Conservation (phyloP, 2,329 filamentous ascomycete genomes). For the Alternaria atra region DNA sequence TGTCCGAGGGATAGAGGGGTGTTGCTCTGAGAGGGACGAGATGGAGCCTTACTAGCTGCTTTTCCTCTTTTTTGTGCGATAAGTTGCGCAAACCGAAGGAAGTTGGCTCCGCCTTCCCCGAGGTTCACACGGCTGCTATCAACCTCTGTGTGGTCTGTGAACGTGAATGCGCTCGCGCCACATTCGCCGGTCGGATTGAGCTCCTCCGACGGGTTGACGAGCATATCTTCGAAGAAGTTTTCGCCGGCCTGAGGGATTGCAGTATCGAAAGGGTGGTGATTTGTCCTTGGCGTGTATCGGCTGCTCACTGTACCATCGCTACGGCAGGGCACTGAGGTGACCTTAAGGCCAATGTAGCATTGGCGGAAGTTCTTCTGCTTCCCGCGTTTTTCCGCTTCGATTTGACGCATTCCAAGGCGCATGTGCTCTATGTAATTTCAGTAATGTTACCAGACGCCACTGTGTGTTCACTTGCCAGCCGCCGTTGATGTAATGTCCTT, state of each 20-base stretch:
- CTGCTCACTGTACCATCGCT: background rate
- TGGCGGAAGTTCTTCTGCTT: conserved; percentile 16
- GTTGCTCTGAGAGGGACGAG: no score
- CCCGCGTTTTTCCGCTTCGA: background rate
- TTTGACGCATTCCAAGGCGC: background rate
- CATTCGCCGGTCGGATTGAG: background rate
- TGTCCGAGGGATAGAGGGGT: background rate
- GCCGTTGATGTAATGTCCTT: background rate
- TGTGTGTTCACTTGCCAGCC: conserved; percentile 2
- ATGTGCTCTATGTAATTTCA: background rate
- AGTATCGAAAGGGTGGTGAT: conserved; percentile 19
- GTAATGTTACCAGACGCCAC: no score
- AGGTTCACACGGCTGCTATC: background rate
- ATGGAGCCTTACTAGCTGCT: background rate
- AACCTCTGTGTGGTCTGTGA: background rate
- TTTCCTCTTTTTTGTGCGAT: no score
- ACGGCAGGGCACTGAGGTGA: conserved; percentile 14
- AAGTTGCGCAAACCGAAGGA: background rate
- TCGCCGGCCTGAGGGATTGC: conserved; percentile 17
- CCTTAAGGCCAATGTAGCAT: conserved; percentile 25
- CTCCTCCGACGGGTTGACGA: background rate
- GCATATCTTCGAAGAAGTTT: conserved; percentile 28
- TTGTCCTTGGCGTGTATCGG: background rate
- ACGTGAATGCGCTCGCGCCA: background rate
- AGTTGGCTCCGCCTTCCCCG: background rate